Evolutionary conservation across 257 asterid species (phyloP).

Genomic region (Osmanthus fragrans): DNA sequence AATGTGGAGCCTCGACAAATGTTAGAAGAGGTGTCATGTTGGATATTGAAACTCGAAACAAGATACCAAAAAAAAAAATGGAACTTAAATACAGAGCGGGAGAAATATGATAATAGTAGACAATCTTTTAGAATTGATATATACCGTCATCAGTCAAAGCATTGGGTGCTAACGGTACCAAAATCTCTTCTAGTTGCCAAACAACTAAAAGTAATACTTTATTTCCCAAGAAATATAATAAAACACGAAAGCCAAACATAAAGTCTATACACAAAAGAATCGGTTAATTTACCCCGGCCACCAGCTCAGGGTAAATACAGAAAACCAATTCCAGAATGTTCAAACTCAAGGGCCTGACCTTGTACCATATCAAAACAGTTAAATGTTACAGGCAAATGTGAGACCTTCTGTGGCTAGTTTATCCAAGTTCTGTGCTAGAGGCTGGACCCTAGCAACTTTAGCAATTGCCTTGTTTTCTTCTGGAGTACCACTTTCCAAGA

Average conservation of each 20-base stretch:
- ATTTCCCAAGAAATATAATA: neutral
- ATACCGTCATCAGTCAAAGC: too few relatives aligned
- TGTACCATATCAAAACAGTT: conserved; percentile 11
- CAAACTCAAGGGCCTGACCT: neutral
- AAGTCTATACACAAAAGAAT: conserved; percentile 4
- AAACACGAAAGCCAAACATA: neutral
- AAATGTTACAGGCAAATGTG: conserved; percentile 65
- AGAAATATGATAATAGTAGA: too few relatives aligned
- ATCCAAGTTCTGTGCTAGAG: conserved; percentile 57
- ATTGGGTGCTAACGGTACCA: too few relatives aligned
- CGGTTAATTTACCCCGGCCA: neutral
- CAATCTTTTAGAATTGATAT: too few relatives aligned
- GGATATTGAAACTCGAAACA: too few relatives aligned
- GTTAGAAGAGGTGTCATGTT: too few relatives aligned
- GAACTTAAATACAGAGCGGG: too few relatives aligned
- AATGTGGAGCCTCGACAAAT: too few relatives aligned
- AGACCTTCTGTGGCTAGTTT: conserved; percentile 67
- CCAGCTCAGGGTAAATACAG: neutral
- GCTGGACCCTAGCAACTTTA: conserved; percentile 77
- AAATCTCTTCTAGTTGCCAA: too few relatives aligned
- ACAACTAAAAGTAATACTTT: too few relatives aligned
- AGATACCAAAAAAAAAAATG: too few relatives aligned
- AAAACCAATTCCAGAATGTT: neutral
- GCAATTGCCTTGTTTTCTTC: conserved; percentile 89
- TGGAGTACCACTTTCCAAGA: conserved; percentile 83